phyloP scores from a whole-genome alignment of 768 basidiomycete species.

The Agaricus subrufescens region DNA sequence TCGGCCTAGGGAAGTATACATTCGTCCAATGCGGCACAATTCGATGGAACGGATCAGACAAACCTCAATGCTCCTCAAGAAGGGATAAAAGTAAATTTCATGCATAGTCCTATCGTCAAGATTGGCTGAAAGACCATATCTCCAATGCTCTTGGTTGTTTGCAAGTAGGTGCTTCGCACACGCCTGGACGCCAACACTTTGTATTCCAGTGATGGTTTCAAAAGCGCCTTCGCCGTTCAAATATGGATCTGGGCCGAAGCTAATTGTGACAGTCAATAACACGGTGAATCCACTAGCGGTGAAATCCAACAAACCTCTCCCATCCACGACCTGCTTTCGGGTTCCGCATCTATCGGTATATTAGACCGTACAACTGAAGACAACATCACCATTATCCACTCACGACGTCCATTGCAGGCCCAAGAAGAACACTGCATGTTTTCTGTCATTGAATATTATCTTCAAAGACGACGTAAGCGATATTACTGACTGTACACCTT shows the following conservation, averaged over 20 bases:
- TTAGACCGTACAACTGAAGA: not conserved
- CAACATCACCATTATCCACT: slow-evolving; percentile 11
- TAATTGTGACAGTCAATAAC: slow-evolving; percentile 13
- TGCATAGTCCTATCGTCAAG: slow-evolving; percentile 55
- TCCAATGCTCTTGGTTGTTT: slow-evolving; percentile 50
- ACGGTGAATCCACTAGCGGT: not conserved
- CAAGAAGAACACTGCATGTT: slow-evolving; percentile 36
- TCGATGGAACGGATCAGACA: not conserved
- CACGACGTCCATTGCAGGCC: slow-evolving; percentile 54
- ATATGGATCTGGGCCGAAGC: slow-evolving; percentile 60
- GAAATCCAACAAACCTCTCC: slow-evolving; percentile 31
- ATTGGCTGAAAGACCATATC: slow-evolving; percentile 39
- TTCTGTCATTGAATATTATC: not conserved
- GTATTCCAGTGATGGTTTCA: slow-evolving; percentile 56
- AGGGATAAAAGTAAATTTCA: slow-evolving; percentile 50
- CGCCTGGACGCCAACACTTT: slow-evolving; percentile 56
- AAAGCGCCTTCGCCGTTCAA: slow-evolving; percentile 57
- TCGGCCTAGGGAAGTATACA: slow-evolving; percentile 31
- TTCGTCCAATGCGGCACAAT: not conserved
- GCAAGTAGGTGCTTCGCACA: slow-evolving; percentile 50
- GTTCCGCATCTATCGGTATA: slow-evolving; percentile 39
- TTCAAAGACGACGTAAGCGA: not conserved
- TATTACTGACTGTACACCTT: slow-evolving; percentile 48
- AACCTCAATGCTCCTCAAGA: slow-evolving; percentile 45
- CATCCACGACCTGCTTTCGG: slow-evolving; percentile 46